Percentiles rank a stretch among this genome's conserved stretches.
phyloP scores from a whole-genome alignment of 495 filamentous ascomycete genomes.

The Terfezia claveryi region DNA sequence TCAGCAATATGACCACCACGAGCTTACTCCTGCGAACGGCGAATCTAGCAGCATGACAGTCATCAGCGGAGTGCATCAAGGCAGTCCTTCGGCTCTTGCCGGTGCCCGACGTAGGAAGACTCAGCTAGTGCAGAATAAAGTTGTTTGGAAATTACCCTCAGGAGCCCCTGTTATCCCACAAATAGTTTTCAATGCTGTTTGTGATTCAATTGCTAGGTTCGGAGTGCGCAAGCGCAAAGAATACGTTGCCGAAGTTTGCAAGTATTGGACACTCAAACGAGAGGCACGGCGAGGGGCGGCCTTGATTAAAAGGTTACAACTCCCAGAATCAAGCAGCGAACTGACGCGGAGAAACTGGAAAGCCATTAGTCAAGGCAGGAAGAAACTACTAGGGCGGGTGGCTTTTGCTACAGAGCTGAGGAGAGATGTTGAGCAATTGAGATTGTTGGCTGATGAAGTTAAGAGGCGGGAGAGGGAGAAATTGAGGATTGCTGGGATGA shows the following conservation, averaged over 20 bases:
- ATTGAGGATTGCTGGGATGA: slow-evolving; percentile 48
- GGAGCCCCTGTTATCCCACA: slow-evolving; percentile 86
- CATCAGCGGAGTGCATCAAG: neutral
- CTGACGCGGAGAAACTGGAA: slow-evolving; percentile 82
- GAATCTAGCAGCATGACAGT: neutral
- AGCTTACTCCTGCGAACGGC: neutral
- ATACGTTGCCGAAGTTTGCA: slow-evolving; percentile 76
- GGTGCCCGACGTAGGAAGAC: slow-evolving; percentile 2
- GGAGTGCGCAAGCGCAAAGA: slow-evolving; percentile 66
- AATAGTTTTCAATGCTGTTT: slow-evolving; percentile 57
- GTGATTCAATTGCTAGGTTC: slow-evolving; percentile 59
- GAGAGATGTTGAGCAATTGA: slow-evolving; percentile 51
- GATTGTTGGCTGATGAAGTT: slow-evolving; percentile 40
- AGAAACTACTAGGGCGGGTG: slow-evolving; percentile 56
- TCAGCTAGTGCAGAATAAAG: slow-evolving; percentile 33
- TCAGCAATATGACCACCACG: neutral
- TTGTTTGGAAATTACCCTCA: slow-evolving; percentile 81
- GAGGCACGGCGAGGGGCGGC: slow-evolving; percentile 81
- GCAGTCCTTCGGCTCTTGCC: neutral
- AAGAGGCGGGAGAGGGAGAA: slow-evolving; percentile 53
- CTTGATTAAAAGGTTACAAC: slow-evolving; percentile 77
- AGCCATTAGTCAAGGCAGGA: slow-evolving; percentile 53
- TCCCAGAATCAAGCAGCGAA: slow-evolving; percentile 62
- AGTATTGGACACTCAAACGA: slow-evolving; percentile 93
- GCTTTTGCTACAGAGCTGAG: slow-evolving; percentile 64